Base-by-base conservation (phyloP, 345 rosid genomes). In the Corymbia maculata region DNA sequence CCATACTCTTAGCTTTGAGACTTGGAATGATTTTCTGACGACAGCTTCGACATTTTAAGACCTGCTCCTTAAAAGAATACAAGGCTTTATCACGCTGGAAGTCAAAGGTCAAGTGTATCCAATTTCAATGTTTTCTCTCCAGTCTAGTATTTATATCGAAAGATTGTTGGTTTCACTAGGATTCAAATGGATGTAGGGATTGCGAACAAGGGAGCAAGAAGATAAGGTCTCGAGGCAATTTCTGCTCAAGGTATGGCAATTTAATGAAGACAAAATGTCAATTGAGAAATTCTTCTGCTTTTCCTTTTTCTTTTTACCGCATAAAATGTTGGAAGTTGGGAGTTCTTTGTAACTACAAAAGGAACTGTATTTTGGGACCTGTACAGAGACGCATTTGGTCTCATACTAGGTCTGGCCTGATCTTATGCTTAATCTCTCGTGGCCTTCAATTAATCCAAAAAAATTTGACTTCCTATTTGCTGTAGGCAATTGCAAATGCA, bases 401-500 rank as follows among this genome's bases (percentile, higher is more conserved):
- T 42, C 50, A 42, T 50, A 2, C 21, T 86, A 44, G 51, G 53
- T 17, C 88, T 86, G n/a, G 45, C 88, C 51, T 9, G 53, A 86
- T 87, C 26, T 19, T 24, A 85, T 49, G 24, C 86, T 47, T 55
- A n/a, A 36, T 9, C 45, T 85, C 59, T 85, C 0, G 8, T 9
- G 26, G 13, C n/a, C 50, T 86, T 30, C 26, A 26, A 30, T 24
- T 88, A 36, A 53, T 89, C 82, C 17, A 70, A 28, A 53, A 80
- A 75, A 85, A 26, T 85, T 55, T 79, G 24, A 42, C n/a, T 82
- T 53, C 66, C 89, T 79, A 30, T 21, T 85, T 85, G 86, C 90
- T 16, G 9, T 90, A 97, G 99, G 99, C 97, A 9, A 92, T 97
- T 90, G 98, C 98, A 89, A 91, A 93, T 90, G 98, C 95, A 53